Base-by-base conservation (phyloP, 2,329 filamentous ascomycete genomes). In the Ophiostoma quercus region DNA sequence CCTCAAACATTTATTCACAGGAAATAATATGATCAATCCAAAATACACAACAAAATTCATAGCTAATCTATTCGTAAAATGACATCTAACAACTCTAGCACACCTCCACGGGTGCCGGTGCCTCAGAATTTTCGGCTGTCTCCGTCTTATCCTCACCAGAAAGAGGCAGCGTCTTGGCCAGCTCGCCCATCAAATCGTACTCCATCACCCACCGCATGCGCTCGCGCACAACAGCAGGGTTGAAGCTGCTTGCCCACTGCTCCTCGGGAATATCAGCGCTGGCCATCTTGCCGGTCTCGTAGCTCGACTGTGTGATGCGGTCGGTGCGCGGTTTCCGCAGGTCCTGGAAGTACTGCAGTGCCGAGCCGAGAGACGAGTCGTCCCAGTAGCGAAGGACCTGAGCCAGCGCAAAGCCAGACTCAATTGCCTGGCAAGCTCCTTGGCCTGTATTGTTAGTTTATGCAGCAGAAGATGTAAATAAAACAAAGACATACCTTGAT, bases 371-470 rank as follows among this genome's bases (percentile, higher is more conserved):
- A 37, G 71, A 39, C 29, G 25, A 22, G 32, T 68, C 68, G 7
- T 65, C 41, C 71, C 71, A 75, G 51, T 76, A 74, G n/a, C 70
- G 43, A 16, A 78, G 57, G 2, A 72, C 76, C 69, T 74, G 74
- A 32, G 74, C 77, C 62, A 77, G 74, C 43, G 77, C 77, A 65
- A 75, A 77, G 6, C 73, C 77, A 69, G 80, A 79, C 70, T 80
- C 78, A 70, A 84, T 79, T 0, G 78, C 80, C 73, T 83, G 81
- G 12, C 81, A 80, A 0, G 79, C 77, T 4, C 82, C 82, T 68
- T 82, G 81, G 0, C 81, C 71, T 72, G 22, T 22, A 7, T 9
- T 39, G n/a, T 47, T 14, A 66, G 62, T 25, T 32, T 19, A 8
- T 32, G 47, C 2, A 16, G 19, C 1, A 54, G 34, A 19, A 4